Percentiles rank a stretch among this genome's conserved stretches.
Conservation (phyloP, 2,329 filamentous ascomycete species). For the Rutstroemia sydowiana region DNA sequence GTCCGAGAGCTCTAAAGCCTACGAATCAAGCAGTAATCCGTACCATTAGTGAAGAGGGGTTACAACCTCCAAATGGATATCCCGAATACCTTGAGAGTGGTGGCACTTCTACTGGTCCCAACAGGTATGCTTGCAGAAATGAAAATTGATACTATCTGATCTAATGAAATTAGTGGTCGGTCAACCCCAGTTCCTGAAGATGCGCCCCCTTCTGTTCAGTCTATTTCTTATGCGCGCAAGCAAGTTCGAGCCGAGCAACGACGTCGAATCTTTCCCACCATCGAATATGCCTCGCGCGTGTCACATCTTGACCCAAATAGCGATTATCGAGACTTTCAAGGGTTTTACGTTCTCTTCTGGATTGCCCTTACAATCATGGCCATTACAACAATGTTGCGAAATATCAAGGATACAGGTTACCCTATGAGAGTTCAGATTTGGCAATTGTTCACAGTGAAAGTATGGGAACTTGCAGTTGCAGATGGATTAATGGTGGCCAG, state of each 20-base stretch:
- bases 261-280: constrained; percentile 82
- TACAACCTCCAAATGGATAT: constrained; percentile 11
- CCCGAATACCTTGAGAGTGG: constrained; percentile 18
- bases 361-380: constrained; percentile 95
- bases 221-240: constrained; percentile 76
- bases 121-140: neutral
- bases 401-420: constrained; percentile 87
- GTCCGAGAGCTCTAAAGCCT: constrained; percentile 25
- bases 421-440: constrained; percentile 82
- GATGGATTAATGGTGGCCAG: constrained; percentile 79
- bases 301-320: constrained; percentile 93
- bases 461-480: constrained; percentile 76
- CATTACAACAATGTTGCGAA: constrained; percentile 85
- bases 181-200: constrained; percentile 81
- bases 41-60: constrained; percentile 21
- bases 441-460: constrained; percentile 78
- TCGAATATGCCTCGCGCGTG: constrained; percentile 82
- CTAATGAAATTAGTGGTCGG: constrained; percentile 51
- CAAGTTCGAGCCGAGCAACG: constrained; percentile 75
- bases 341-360: constrained; percentile 98
- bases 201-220: constrained; percentile 86
- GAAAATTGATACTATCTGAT: neutral
- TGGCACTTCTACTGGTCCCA: constrained; percentile 16
- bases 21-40: constrained; percentile 23
- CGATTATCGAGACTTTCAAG: constrained; percentile 89